Conservation (phyloP, 805 yeast genomes). For the Tetrapisispora pingtungensis region DNA sequence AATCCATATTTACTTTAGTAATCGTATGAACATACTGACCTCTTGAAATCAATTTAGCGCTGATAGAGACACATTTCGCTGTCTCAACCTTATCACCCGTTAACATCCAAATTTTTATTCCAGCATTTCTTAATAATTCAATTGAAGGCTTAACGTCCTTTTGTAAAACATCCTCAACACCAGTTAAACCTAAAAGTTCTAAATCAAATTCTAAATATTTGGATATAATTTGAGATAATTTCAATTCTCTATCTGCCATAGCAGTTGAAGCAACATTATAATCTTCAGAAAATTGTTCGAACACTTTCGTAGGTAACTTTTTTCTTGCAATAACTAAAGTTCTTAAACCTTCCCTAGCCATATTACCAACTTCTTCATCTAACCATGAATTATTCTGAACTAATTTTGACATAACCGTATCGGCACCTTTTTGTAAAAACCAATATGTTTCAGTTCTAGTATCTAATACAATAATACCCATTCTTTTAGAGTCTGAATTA, state of each 20-base stretch:
- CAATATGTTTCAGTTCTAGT: slow-evolving; percentile 55
- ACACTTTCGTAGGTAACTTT: slow-evolving; percentile 43
- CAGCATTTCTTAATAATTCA: slow-evolving; percentile 90
- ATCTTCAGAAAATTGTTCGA: slow-evolving; percentile 51
- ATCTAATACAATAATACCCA: slow-evolving; percentile 82
- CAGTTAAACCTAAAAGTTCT: slow-evolving; percentile 85
- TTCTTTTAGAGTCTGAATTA: slow-evolving; percentile 88
- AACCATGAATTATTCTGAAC: slow-evolving; percentile 89
- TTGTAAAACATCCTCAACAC: slow-evolving; percentile 94
- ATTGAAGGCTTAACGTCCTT: slow-evolving; percentile 84
- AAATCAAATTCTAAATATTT: slow-evolving; percentile 71
- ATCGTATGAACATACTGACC: slow-evolving; percentile 90
- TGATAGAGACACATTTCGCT: slow-evolving; percentile 94
- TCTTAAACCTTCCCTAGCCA: slow-evolving; percentile 97
- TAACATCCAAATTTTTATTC: slow-evolving; percentile 96
- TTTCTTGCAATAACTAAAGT: slow-evolving; percentile 88
- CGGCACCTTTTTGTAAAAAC: slow-evolving; percentile 94
- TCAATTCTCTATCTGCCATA: slow-evolving; percentile 69
- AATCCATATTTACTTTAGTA: slow-evolving; percentile 51
- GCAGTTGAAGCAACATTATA: slow-evolving; percentile 67
- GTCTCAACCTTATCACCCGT: slow-evolving; percentile 99
- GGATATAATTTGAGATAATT: slow-evolving; percentile 57
- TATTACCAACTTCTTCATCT: slow-evolving; percentile 92
- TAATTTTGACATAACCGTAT: slow-evolving; percentile 77
- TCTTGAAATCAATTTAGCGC: slow-evolving; percentile 82